Evolutionary conservation across 1,284 basidiomycete genomes (phyloP).

Genomic region (Thecaphora frezii): DNA sequence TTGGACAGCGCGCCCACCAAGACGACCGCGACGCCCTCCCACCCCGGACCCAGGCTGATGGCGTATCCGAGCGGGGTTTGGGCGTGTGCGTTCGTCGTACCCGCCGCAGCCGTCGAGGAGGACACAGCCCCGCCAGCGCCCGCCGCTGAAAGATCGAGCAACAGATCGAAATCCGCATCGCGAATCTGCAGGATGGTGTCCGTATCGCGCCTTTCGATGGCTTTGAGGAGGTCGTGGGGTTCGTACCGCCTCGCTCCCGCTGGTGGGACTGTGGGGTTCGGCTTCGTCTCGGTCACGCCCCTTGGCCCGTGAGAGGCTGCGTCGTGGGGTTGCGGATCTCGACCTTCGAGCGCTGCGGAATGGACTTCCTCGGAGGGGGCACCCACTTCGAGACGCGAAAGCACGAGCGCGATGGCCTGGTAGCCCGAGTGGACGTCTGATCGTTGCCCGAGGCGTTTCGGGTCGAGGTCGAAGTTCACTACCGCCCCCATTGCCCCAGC

Average conservation of each 20-base stretch:
- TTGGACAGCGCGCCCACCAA: constrained; percentile 50
- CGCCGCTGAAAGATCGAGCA: constrained; percentile 40
- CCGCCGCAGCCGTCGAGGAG: constrained; percentile 23
- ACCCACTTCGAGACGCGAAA: constrained; percentile 16
- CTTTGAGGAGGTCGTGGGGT: constrained; percentile 52
- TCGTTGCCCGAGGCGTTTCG: constrained; percentile 31
- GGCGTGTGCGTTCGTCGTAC: constrained; percentile 19
- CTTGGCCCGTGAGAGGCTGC: constrained; percentile 6
- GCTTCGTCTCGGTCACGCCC: neutral
- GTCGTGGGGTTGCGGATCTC: constrained; percentile 22
- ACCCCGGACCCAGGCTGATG: constrained; percentile 46
- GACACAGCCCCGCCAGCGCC: constrained; percentile 16
- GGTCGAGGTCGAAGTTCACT: constrained; percentile 44
- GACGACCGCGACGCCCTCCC: constrained; percentile 45
- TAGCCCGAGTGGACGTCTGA: constrained; percentile 28
- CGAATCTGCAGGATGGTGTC: constrained; percentile 54
- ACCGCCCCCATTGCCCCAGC: neutral
- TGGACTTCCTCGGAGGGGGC: too few relatives aligned
- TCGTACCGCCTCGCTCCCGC: constrained; percentile 35
- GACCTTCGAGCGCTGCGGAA: too few relatives aligned
- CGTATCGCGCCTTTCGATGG: constrained; percentile 52
- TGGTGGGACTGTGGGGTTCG: neutral
- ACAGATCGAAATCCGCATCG: constrained; percentile 49
- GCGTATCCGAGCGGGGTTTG: constrained; percentile 48
- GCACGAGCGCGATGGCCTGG: constrained; percentile 30